Conservation (phyloP, 345 rosid genomes). For the Moringa oleifera region DNA sequence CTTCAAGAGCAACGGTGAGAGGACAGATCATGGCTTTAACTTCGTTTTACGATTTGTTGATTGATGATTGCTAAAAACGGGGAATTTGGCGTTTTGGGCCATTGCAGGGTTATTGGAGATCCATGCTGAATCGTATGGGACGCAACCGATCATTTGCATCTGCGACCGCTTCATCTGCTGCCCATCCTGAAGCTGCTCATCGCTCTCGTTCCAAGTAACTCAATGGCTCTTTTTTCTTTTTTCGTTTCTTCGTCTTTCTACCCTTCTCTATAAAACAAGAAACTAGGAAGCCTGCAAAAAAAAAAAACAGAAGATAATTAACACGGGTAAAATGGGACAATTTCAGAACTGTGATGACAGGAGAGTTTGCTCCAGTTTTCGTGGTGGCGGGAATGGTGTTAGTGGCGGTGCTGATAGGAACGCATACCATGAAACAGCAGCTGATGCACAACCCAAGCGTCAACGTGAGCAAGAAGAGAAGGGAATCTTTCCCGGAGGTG, state of each 20-base stretch:
- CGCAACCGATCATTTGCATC: slow-evolving; percentile 18
- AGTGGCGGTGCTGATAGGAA: slow-evolving; percentile 26
- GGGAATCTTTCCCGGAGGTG: slow-evolving; percentile 44
- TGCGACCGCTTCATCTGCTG: slow-evolving; percentile 4
- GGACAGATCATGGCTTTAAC: too few relatives aligned
- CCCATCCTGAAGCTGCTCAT: not conserved
- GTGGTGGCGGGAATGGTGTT: slow-evolving; percentile 23
- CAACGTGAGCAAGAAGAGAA: slow-evolving; percentile 35
- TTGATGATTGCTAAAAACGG: not conserved
- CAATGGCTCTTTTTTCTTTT: too few relatives aligned
- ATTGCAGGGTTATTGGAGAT: slow-evolving; percentile 20
- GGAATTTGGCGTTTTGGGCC: too few relatives aligned
- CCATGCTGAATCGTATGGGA: slow-evolving; percentile 13
- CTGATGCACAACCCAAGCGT: slow-evolving; percentile 35
- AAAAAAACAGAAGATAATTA: too few relatives aligned
- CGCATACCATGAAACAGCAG: slow-evolving; percentile 41
- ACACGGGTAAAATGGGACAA: too few relatives aligned
- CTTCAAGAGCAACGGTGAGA: slow-evolving; percentile 23
- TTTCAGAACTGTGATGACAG: slow-evolving; percentile 5
- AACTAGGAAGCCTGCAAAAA: too few relatives aligned
- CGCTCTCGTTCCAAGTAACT: slow-evolving; percentile 14
- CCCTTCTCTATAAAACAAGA: too few relatives aligned
- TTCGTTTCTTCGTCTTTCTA: too few relatives aligned
- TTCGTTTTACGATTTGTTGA: too few relatives aligned
- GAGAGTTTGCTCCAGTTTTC: slow-evolving; percentile 24